Evolutionary conservation across 2,329 filamentous ascomycete genomes (phyloP).

Genomic region (Ambrosiella xylebori): DNA sequence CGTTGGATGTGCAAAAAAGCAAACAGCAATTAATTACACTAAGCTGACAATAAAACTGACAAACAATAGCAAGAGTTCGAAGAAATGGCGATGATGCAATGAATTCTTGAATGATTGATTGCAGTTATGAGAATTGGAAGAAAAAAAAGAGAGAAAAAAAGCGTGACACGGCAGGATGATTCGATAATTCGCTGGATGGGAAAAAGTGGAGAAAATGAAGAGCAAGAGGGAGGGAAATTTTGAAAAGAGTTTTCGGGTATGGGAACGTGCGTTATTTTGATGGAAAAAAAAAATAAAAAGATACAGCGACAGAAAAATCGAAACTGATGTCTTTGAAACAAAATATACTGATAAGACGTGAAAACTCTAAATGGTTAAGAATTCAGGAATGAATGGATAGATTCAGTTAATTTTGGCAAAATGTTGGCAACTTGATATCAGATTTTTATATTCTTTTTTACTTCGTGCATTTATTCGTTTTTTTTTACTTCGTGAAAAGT

Average conservation of each 20-base stretch:
- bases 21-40: neutral
- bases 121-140: neutral
- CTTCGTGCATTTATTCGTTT: neutral
- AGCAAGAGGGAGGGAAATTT: neutral
- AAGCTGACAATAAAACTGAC: neutral
- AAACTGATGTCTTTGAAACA: neutral
- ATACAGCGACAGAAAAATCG: too few relatives aligned
- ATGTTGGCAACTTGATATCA: neutral
- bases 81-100: too few relatives aligned
- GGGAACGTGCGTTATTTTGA: neutral
- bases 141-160: slow-evolving; percentile 2
- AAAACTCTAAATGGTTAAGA: neutral
- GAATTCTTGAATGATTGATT: neutral
- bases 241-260: neutral
- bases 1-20: neutral
- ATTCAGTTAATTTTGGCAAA: neutral
- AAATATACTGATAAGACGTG: neutral
- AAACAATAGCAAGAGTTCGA: neutral
- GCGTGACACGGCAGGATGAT: neutral
- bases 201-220: neutral
- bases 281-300: too few relatives aligned
- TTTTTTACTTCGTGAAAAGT: too few relatives aligned
- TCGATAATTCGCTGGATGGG: neutral
- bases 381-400: neutral
- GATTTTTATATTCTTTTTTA: neutral